phyloP scores from a whole-genome alignment of 495 filamentous ascomycete genomes.

The Oidiodendron maius region DNA sequence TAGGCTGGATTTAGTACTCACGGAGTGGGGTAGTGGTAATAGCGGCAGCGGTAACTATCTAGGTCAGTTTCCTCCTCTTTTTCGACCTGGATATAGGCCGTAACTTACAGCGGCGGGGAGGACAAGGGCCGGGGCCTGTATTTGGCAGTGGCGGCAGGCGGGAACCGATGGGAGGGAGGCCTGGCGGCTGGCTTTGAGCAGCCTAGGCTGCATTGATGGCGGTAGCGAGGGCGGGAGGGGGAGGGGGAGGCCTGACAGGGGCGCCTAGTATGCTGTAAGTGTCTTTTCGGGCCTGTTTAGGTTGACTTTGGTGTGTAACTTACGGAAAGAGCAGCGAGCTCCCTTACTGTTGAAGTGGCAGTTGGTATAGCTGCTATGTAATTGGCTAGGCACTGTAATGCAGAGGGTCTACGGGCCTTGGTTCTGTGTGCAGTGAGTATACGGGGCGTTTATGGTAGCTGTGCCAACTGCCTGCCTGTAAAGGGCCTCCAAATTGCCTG shows the following conservation, averaged over 20 bases:
- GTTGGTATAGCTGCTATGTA: neutral
- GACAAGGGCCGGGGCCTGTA: too few relatives aligned
- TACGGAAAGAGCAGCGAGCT: neutral
- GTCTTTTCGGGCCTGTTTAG: neutral
- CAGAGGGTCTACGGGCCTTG: neutral
- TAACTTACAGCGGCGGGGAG: too few relatives aligned
- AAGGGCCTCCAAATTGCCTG: too few relatives aligned
- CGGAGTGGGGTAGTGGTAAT: neutral
- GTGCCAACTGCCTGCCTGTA: too few relatives aligned
- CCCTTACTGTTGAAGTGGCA: neutral
- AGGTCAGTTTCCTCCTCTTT: too few relatives aligned
- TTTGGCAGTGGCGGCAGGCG: too few relatives aligned
- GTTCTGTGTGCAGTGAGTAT: too few relatives aligned
- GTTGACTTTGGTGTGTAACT: neutral
- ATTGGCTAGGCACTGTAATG: neutral
- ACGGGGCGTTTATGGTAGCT: too few relatives aligned
- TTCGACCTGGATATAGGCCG: too few relatives aligned
- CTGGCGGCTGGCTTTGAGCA: too few relatives aligned
- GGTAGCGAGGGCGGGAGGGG: too few relatives aligned
- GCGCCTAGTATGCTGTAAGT: neutral
- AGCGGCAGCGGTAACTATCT: neutral
- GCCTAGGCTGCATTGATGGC: neutral
- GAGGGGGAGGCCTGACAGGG: neutral
- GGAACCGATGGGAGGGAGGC: too few relatives aligned
- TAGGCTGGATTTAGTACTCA: neutral